Evolutionary conservation across 805 yeast species (phyloP).

Genomic region (Candida nitratophila): DNA sequence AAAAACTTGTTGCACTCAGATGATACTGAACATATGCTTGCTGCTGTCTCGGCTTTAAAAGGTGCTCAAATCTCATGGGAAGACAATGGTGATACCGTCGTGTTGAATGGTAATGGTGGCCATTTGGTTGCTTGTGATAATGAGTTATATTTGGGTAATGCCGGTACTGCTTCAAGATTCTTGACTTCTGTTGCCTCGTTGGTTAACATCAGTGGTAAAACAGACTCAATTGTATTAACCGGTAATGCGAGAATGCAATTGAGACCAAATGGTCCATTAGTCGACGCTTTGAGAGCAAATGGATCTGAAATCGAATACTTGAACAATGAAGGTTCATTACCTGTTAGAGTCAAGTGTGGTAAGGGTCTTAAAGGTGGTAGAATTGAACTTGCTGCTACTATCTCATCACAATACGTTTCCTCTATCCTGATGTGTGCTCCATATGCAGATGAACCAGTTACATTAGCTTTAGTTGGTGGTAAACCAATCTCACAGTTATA

Average conservation of each 20-base stretch:
- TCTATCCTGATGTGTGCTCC: slow-evolving; percentile 97
- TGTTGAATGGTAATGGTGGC: slow-evolving; percentile 84
- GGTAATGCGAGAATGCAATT: slow-evolving; percentile 98
- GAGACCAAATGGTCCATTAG: slow-evolving; percentile 93
- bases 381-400: slow-evolving; percentile 90
- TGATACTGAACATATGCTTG: slow-evolving; percentile 91
- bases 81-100: slow-evolving; percentile 84
- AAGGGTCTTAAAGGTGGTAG: slow-evolving; percentile 79
- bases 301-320: slow-evolving; percentile 72
- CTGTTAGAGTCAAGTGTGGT: slow-evolving; percentile 66
- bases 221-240: slow-evolving; percentile 57
- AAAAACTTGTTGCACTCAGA: slow-evolving; percentile 90
- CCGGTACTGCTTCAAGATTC: slow-evolving; percentile 97
- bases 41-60: slow-evolving; percentile 69
- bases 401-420: slow-evolving; percentile 95
- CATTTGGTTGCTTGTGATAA: slow-evolving; percentile 53
- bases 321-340: slow-evolving; percentile 76
- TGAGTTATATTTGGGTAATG: slow-evolving; percentile 86
- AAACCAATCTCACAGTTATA: slow-evolving; percentile 94
- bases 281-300: slow-evolving; percentile 78
- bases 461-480: slow-evolving; percentile 86
- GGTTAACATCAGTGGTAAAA: slow-evolving; percentile 41
- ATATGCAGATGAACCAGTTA: slow-evolving; percentile 82
- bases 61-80: slow-evolving; percentile 82
- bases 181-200: slow-evolving; percentile 89